Evolutionary conservation across 768 basidiomycete genomes (phyloP), one percentile per base, ranked within the genome.

Genomic region (Kwoniella sp.): DNA sequence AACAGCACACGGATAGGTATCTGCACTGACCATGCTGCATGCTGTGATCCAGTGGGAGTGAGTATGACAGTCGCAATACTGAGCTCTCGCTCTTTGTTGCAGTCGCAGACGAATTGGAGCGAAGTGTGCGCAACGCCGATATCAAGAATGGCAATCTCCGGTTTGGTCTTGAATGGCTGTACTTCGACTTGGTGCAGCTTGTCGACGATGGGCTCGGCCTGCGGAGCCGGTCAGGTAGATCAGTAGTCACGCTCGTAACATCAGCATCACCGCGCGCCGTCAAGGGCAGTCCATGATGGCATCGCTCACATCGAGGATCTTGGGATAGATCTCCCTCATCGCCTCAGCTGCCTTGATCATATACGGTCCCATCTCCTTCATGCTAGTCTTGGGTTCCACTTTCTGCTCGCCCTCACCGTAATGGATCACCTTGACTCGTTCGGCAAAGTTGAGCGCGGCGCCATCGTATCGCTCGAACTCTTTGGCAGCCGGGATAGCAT

Each of bases 361-460:
- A 31, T 30, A 55, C 1, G 15, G 17, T 13, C 20, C 31, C 28
- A 55, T 31, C 53, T 31, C 53, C n/a, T 31, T 2, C 53, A 55
- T 30, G 2, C 31, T 12, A 29, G 53, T 55, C 28, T 55, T 55
- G 13, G 53, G 29, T 3, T 55, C 15, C 1, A 11, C 9, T 29
- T 55, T 55, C 26, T 55, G 4, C 7, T 55, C 29, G 1, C 28
- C 29, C 8, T 55, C 53, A 15, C 28, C 53, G n/a, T 55, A 55
- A 55, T 55, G 31, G 17, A 55, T 22, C 15, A 55, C 29, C 53
- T 55, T 55, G 29, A 55, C 53, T 12, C 28, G 17, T 9, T 55
- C 28, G 11, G 30, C 11, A 1, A n/a, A 17, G 29, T 55, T n/a
- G 7, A 55, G 29, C 41, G 41, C 15, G 20, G 9, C 41, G 41